Conservation (phyloP, 1,139 yeast genomes). For the Blastobotrys capitulatus region DNA sequence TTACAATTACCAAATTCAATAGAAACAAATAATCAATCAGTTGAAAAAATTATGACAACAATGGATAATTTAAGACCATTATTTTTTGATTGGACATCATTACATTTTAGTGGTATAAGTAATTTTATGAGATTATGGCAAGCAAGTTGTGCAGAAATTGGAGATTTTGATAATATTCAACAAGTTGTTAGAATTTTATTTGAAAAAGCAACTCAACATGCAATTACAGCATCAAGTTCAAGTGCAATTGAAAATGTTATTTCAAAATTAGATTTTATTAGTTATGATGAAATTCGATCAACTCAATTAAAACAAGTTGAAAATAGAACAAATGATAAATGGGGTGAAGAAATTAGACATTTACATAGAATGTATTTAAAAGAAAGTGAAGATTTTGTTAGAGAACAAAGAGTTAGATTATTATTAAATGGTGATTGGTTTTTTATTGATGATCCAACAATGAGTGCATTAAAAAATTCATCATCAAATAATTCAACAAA, state of each 20-base stretch:
- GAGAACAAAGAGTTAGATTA: conserved; percentile 69
- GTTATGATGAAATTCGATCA: conserved; percentile 50
- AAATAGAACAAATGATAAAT: conserved; percentile 28
- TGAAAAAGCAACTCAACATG: conserved; percentile 30
- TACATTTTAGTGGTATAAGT: conserved; percentile 52
- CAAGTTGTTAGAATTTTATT: conserved; percentile 37
- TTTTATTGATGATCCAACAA: conserved; percentile 52
- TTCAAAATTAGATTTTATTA: conserved; percentile 35
- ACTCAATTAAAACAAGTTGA: conserved; percentile 49
- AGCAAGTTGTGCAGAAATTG: conserved; percentile 51
- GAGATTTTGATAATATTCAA: conserved; percentile 48
- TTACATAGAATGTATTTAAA: conserved; percentile 49
- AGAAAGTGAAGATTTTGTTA: conserved; percentile 71
- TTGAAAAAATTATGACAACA: conserved; percentile 15
- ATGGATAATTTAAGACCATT: conserved; percentile 38
- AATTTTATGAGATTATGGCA: conserved; percentile 64
- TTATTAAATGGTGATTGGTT: conserved; percentile 82
- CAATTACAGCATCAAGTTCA: conserved; percentile 20
- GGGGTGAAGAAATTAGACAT: conserved; percentile 38
- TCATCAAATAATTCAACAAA: not conserved
- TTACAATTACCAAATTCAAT: not conserved
- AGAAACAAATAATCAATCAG: conserved; percentile 8
- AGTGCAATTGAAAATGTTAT: conserved; percentile 22
- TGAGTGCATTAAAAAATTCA: conserved; percentile 6
- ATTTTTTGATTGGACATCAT: conserved; percentile 50